Percentiles rank a stretch among this genome's conserved stretches.
phyloP scores from a whole-genome alignment of 768 basidiomycete genomes.

The Leccinum disarticulatum region DNA sequence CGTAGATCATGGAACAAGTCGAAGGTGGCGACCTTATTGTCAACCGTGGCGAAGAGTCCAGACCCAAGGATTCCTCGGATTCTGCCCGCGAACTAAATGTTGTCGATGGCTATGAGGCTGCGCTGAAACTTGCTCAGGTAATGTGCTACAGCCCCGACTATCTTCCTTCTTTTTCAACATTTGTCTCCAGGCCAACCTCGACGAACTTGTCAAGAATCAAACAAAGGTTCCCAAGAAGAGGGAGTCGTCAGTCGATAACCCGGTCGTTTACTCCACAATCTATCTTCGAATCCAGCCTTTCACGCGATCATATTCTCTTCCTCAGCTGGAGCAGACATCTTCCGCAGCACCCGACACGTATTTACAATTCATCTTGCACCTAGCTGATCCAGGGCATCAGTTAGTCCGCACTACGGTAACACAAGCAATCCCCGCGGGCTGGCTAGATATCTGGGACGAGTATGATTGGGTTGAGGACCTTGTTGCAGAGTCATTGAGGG shows the following conservation, averaged over 20 bases:
- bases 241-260: slow-evolving; percentile 43
- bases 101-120: slow-evolving; percentile 83
- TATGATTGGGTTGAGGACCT: slow-evolving; percentile 97
- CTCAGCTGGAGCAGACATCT: slow-evolving; percentile 28
- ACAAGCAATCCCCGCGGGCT: slow-evolving; percentile 79
- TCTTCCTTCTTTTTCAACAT: slow-evolving; percentile 1
- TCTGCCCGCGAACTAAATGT: slow-evolving; percentile 69
- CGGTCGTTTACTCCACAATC: slow-evolving; percentile 83
- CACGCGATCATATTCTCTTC: slow-evolving; percentile 53
- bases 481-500: slow-evolving; percentile 80
- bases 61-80: slow-evolving; percentile 54
- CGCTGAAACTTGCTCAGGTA: slow-evolving; percentile 83
- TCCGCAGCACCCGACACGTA: slow-evolving; percentile 34
- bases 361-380: slow-evolving; percentile 62
- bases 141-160: slow-evolving; percentile 8
- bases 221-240: slow-evolving; percentile 31
- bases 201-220: slow-evolving; percentile 70
- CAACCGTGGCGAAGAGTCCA: slow-evolving; percentile 77
- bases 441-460: slow-evolving; percentile 89
- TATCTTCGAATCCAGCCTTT: slow-evolving; percentile 94
- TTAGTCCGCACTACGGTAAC: slow-evolving; percentile 76
- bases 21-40: slow-evolving; percentile 90
- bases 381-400: slow-evolving; percentile 77
- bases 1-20: slow-evolving; percentile 89
- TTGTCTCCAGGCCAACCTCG: slow-evolving; percentile 64